Evolutionary conservation across 2,329 filamentous ascomycete species (phyloP).

Genomic region (Aspergillus japonicus): DNA sequence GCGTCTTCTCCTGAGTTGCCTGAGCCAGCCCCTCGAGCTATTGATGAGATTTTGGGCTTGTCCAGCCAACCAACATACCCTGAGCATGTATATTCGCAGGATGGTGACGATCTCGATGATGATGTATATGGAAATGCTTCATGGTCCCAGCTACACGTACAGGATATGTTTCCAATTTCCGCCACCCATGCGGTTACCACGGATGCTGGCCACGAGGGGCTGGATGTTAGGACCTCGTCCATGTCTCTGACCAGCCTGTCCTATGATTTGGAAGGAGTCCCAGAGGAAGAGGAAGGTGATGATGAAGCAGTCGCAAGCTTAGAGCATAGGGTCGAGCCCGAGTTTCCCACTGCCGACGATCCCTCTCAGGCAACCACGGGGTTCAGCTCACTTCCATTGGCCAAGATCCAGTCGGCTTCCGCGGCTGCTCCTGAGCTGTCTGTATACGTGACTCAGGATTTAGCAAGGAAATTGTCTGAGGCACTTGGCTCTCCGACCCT

Average conservation of each 20-base stretch:
- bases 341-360: slow-evolving; percentile 19
- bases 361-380: slow-evolving; percentile 22
- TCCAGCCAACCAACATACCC: slow-evolving; percentile 30
- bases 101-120: slow-evolving; percentile 20
- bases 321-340: slow-evolving; percentile 31
- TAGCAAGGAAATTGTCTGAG: slow-evolving; percentile 45
- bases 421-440: slow-evolving; percentile 28
- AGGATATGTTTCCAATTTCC: slow-evolving; percentile 30
- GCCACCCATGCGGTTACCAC: slow-evolving; percentile 44
- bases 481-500: slow-evolving; percentile 45
- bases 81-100: slow-evolving; percentile 30
- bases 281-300: slow-evolving; percentile 43
- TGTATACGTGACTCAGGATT: slow-evolving; percentile 32
- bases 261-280: slow-evolving; percentile 46
- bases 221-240: slow-evolving; percentile 38
- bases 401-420: slow-evolving; percentile 11
- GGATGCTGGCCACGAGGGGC: slow-evolving; percentile 40
- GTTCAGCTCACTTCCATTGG: slow-evolving; percentile 12
- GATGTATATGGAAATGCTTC: slow-evolving; percentile 12
- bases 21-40: slow-evolving; percentile 40
- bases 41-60: slow-evolving; percentile 42
- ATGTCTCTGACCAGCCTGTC: slow-evolving; percentile 43
- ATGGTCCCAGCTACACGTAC: slow-evolving; percentile 24
- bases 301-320: slow-evolving; percentile 45
- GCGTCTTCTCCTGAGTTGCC: slow-evolving; percentile 29